A percentile compares a stretch with the other conserved stretches of the same genome.
phyloP scores from a whole-genome alignment of 352 stramenopile genomes.

The Globisporangium megalacanthum region DNA sequence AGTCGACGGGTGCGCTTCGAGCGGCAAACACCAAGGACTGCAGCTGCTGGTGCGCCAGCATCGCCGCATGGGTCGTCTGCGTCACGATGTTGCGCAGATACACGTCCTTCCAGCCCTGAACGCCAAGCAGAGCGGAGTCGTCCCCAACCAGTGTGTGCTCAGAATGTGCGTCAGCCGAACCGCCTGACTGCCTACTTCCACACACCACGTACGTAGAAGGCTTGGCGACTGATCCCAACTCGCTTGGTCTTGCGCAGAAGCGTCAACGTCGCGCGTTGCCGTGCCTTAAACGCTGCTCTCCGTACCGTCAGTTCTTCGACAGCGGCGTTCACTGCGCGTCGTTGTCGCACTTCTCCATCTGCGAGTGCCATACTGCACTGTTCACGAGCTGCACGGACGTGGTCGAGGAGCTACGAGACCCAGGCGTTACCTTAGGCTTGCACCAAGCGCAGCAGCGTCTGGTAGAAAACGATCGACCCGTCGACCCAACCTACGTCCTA shows the following conservation, averaged over 20 bases:
- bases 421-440: no score
- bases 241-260: slow-evolving; percentile 5
- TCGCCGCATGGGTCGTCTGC: slow-evolving; percentile 59
- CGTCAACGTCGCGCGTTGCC: slow-evolving; percentile 12
- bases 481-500: not conserved
- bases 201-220: slow-evolving; percentile 20
- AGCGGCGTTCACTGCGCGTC: not conserved
- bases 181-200: not conserved
- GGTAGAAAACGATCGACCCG: no score
- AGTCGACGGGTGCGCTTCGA: not conserved
- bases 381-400: slow-evolving; percentile 15
- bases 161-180: not conserved
- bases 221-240: slow-evolving; percentile 13
- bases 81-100: slow-evolving; percentile 40
- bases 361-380: slow-evolving; percentile 17
- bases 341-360: slow-evolving; percentile 17
- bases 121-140: not conserved
- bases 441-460: not conserved
- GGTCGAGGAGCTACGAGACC: slow-evolving; percentile 2
- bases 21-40: not conserved
- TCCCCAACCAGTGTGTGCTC: not conserved
- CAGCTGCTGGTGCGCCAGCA: slow-evolving; percentile 31
- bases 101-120: slow-evolving; percentile 46
- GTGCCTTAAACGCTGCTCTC: slow-evolving; percentile 8
- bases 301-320: not conserved